These are phyloP conservation scores for Teratosphaeria destructans DNA, from an alignment of 2,329 filamentous ascomycete genomes.

Conservation along the genomic window DNA sequence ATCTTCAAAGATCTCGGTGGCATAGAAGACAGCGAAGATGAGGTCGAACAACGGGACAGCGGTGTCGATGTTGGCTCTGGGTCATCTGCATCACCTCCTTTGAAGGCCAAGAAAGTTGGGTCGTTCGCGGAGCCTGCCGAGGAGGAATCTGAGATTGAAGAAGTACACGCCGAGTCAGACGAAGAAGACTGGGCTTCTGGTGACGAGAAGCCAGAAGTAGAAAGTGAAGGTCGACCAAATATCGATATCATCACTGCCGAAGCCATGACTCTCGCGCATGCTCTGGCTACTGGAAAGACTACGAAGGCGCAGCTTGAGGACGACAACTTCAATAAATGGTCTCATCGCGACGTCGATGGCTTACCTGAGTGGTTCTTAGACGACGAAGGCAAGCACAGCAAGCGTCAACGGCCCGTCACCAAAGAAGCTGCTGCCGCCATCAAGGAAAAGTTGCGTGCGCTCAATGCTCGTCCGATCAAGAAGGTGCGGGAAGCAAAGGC, in stretches of 20 bases:
- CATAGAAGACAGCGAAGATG: slow-evolving; percentile 38
- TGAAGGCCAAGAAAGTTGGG: slow-evolving; percentile 15
- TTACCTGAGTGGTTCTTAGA: slow-evolving; percentile 97
- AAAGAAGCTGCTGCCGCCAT: slow-evolving; percentile 85
- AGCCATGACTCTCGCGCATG: slow-evolving; percentile 93
- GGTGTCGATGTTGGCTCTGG: slow-evolving; percentile 27
- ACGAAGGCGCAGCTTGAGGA: slow-evolving; percentile 72
- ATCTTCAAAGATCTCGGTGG: slow-evolving; percentile 79
- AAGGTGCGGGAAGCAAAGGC: slow-evolving; percentile 96
- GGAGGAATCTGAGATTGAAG: slow-evolving; percentile 19
- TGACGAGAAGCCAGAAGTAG: slow-evolving; percentile 45
- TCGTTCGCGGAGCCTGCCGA: slow-evolving; percentile 21
- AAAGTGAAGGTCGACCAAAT: slow-evolving; percentile 49
- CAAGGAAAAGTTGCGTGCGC: slow-evolving; percentile 83
- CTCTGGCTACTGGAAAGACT: slow-evolving; percentile 77
- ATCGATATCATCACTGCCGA: slow-evolving; percentile 99
- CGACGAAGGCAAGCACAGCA: slow-evolving; percentile 77
- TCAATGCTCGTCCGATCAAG: slow-evolving; percentile 96
- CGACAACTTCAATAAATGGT: slow-evolving; percentile 85
- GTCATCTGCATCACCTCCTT: slow-evolving; percentile 14
- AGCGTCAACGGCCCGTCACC: slow-evolving; percentile 75
- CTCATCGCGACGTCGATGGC: slow-evolving; percentile 82
- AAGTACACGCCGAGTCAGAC: slow-evolving; percentile 19
- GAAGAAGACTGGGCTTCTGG: slow-evolving; percentile 51
- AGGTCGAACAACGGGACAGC: slow-evolving; percentile 35